These are phyloP conservation scores for Annulohypoxylon stygium DNA, from an alignment of 495 filamentous ascomycete species.

Conservation along the genomic window DNA sequence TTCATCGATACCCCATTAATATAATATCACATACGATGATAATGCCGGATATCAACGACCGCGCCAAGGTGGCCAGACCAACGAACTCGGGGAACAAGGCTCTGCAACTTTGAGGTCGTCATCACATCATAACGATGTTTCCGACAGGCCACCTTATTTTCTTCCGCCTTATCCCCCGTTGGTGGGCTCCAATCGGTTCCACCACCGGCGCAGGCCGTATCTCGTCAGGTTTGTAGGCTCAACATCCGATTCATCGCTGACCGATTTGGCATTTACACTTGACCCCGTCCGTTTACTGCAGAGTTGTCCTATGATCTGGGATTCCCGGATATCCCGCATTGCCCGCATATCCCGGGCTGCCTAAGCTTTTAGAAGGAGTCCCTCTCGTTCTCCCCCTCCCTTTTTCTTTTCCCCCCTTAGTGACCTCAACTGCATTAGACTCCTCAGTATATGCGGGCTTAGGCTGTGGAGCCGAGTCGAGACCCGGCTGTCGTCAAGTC, in stretches of 20 bases:
- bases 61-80: slow-evolving; percentile 28
- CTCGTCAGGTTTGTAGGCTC: slow-evolving; percentile 35
- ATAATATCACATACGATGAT: slow-evolving; percentile 14
- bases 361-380: neutral
- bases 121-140: slow-evolving; percentile 36
- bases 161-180: slow-evolving; percentile 38
- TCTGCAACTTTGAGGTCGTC: slow-evolving; percentile 34
- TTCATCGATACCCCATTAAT: slow-evolving; percentile 7
- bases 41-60: slow-evolving; percentile 14
- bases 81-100: slow-evolving; percentile 26
- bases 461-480: slow-evolving; percentile 38
- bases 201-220: slow-evolving; percentile 36
- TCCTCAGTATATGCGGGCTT: slow-evolving; percentile 28
- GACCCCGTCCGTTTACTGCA: slow-evolving; percentile 14
- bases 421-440: slow-evolving; percentile 9
- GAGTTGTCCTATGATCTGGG: slow-evolving; percentile 5
- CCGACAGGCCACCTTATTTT: slow-evolving; percentile 19
- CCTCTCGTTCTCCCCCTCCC: neutral
- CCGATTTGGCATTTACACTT: slow-evolving; percentile 16
- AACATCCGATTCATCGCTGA: slow-evolving; percentile 35
- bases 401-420: slow-evolving; percentile 5
- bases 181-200: slow-evolving; percentile 48
- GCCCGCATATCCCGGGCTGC: neutral
- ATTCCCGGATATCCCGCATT: slow-evolving; percentile 12
- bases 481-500: slow-evolving; percentile 38